A percentile compares a stretch with the other conserved stretches of the same genome.
Evolutionary conservation across 2,329 filamentous ascomycete species (phyloP).

Genomic region (Aspergillus brasiliensis): DNA sequence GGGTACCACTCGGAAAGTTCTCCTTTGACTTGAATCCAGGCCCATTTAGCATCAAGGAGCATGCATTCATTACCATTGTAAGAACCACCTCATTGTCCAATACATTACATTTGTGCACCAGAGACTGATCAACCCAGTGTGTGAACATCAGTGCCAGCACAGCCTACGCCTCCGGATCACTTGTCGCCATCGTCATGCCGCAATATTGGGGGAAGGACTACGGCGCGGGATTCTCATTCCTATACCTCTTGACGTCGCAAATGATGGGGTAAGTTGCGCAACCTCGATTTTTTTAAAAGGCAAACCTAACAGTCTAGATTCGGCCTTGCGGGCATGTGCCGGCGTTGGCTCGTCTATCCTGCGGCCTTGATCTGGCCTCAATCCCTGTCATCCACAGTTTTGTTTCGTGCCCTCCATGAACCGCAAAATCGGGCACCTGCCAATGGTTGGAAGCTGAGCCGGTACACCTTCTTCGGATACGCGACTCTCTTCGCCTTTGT

Average conservation of each 20-base stretch:
- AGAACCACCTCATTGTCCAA: not conserved
- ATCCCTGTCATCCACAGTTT: slow-evolving; percentile 23
- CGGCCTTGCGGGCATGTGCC: slow-evolving; percentile 23
- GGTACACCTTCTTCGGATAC: slow-evolving; percentile 25
- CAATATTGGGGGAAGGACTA: slow-evolving; percentile 39
- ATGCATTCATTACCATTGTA: slow-evolving; percentile 28
- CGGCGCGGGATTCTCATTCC: slow-evolving; percentile 35
- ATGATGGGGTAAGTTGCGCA: slow-evolving; percentile 34
- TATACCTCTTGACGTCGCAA: slow-evolving; percentile 36
- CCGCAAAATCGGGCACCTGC: slow-evolving; percentile 15
- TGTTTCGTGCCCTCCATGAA: slow-evolving; percentile 25
- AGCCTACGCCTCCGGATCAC: slow-evolving; percentile 29
- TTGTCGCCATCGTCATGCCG: slow-evolving; percentile 38
- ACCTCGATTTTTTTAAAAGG: too few relatives aligned
- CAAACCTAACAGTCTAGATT: slow-evolving; percentile 17
- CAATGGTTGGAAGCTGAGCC: slow-evolving; percentile 23
- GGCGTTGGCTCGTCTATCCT: slow-evolving; percentile 26
- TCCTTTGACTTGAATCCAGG: slow-evolving; percentile 27
- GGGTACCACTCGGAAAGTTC: slow-evolving; percentile 21
- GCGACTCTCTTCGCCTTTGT: slow-evolving; percentile 20
- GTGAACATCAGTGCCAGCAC: slow-evolving; percentile 34
- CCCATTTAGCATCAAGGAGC: slow-evolving; percentile 26
- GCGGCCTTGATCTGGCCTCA: slow-evolving; percentile 25
- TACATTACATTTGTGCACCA: too few relatives aligned
- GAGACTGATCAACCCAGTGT: slow-evolving; percentile 16